A percentile compares a stretch with the other conserved stretches of the same genome.
These are phyloP conservation scores for Platanthera guangdongensis DNA, from an alignment of 106 monocot genomes.

Conservation along the genomic window DNA sequence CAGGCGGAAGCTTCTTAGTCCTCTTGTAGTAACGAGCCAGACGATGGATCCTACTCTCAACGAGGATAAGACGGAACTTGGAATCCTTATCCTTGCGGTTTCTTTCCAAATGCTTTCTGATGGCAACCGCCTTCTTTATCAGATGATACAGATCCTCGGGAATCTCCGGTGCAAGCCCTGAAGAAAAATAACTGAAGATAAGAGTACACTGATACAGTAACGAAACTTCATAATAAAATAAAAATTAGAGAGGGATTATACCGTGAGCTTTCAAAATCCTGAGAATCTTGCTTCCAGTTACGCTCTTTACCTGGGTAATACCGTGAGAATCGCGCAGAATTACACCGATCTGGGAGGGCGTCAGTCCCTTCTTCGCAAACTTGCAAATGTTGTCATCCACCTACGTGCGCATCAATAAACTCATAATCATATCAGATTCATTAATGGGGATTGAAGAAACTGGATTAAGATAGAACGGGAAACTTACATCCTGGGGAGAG, in stretches of 20 bases:
- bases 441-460: not conserved
- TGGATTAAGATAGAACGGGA: not conserved
- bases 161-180: slow-evolving; percentile 60
- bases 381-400: slow-evolving; percentile 73
- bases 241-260: not conserved
- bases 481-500: slow-evolving; percentile 44
- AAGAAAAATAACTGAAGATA: not conserved
- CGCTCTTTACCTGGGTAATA: slow-evolving; percentile 78
- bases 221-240: not conserved
- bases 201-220: not conserved
- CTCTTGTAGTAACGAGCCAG: slow-evolving; percentile 69
- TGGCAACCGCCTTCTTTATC: slow-evolving; percentile 65
- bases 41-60: slow-evolving; percentile 68
- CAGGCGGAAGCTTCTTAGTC: slow-evolving; percentile 73
- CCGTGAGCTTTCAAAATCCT: slow-evolving; percentile 73
- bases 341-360: slow-evolving; percentile 78
- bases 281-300: slow-evolving; percentile 79
- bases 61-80: slow-evolving; percentile 63
- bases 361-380: slow-evolving; percentile 80
- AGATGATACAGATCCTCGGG: slow-evolving; percentile 65
- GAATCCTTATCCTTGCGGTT: slow-evolving; percentile 65
- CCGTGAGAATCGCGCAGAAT: slow-evolving; percentile 80
- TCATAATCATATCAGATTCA: not conserved
- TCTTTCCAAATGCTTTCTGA: slow-evolving; percentile 67
- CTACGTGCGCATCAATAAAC: slow-evolving; percentile 11